phyloP scores from a whole-genome alignment of 2,329 filamentous ascomycete species.

The Botrytis deweyae region DNA sequence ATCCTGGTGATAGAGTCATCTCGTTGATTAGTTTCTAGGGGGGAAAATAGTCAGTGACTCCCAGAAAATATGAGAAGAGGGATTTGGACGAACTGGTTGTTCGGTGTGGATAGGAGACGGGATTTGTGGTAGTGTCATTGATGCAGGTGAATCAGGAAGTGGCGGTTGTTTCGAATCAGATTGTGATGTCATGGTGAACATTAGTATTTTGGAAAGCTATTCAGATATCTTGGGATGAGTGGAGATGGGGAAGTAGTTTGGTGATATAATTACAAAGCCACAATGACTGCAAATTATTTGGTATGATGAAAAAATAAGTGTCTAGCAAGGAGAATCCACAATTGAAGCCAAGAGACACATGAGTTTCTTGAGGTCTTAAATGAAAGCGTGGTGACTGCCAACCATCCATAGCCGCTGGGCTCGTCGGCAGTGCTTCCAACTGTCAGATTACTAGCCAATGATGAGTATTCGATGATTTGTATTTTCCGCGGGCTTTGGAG shows the following conservation, averaged over 20 bases:
- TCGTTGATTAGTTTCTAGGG: neutral
- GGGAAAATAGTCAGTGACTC: neutral
- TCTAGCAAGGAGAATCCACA: neutral
- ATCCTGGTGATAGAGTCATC: neutral
- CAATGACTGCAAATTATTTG: neutral
- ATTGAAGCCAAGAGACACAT: neutral
- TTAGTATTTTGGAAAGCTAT: neutral
- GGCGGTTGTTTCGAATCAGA: neutral
- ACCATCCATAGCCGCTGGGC: conserved; percentile 3
- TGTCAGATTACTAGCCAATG: neutral
- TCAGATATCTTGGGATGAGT: neutral
- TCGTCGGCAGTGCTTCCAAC: neutral
- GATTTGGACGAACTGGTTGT: neutral
- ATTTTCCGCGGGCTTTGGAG: neutral
- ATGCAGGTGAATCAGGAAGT: neutral
- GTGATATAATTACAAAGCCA: neutral
- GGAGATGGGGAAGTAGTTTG: neutral
- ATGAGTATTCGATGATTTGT: neutral
- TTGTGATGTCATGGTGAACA: neutral
- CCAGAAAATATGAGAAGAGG: neutral
- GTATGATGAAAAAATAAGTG: neutral
- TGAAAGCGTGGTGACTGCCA: neutral
- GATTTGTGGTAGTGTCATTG: neutral
- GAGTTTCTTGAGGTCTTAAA: neutral
- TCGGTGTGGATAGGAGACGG: neutral